Evolutionary conservation across 805 yeast species (phyloP).

Genomic region (Schwanniomyces sp.): DNA sequence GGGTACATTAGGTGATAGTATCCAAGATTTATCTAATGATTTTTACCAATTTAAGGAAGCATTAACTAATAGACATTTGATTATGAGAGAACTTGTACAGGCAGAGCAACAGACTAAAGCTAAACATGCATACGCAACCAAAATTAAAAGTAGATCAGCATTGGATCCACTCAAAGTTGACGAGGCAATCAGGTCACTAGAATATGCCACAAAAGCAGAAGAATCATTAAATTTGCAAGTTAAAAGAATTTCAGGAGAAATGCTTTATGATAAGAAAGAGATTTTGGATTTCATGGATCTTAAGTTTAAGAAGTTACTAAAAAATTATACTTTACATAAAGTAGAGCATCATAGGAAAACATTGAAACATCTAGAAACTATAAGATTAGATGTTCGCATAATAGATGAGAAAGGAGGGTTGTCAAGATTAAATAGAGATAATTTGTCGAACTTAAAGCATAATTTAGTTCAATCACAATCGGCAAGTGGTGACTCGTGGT

Average conservation of each 20-base stretch:
- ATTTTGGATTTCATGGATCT: slow-evolving; percentile 59
- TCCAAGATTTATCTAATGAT: slow-evolving; percentile 64
- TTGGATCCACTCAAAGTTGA: slow-evolving; percentile 88
- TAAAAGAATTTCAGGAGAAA: slow-evolving; percentile 79
- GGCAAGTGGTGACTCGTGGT: slow-evolving; percentile 43
- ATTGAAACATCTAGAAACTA: slow-evolving; percentile 68
- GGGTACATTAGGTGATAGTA: slow-evolving; percentile 76
- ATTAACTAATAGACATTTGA: slow-evolving; percentile 83
- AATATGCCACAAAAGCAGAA: slow-evolving; percentile 74
- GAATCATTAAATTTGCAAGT: slow-evolving; percentile 75
- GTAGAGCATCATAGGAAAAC: slow-evolving; percentile 87
- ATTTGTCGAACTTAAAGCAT: slow-evolving; percentile 46
- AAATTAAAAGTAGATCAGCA: slow-evolving; percentile 67
- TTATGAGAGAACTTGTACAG: slow-evolving; percentile 83
- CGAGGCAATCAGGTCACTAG: slow-evolving; percentile 79
- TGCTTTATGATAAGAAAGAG: slow-evolving; percentile 69
- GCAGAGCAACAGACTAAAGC: slow-evolving; percentile 74
- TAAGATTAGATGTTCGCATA: slow-evolving; percentile 67
- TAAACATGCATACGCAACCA: slow-evolving; percentile 70
- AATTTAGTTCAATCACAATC: slow-evolving; percentile 44
- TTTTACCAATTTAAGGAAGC: slow-evolving; percentile 90
- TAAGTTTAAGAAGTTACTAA: slow-evolving; percentile 54
- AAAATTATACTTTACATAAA: slow-evolving; percentile 61
- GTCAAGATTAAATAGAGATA: slow-evolving; percentile 77
- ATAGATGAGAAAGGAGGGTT: slow-evolving; percentile 81